Evolutionary conservation across 1,139 yeast species (phyloP), one percentile per base, ranked within the genome.

Genomic region (Hansenula anomala): DNA sequence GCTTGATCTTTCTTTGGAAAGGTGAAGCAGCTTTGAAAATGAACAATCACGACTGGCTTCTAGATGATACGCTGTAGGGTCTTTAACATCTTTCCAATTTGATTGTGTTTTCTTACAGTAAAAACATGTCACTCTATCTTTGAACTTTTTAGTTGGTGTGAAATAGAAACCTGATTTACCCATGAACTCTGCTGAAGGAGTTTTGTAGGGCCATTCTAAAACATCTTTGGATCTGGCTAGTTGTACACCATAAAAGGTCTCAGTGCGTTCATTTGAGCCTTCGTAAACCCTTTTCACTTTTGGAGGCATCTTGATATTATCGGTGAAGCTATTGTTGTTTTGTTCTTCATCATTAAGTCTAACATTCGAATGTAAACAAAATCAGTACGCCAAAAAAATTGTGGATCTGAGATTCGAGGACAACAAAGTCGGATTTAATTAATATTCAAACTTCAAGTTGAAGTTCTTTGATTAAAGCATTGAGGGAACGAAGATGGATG

Each of bases 161-260:
- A 71, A 85, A 53, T 69, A 80, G 58, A 87, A 86, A 1, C 96
- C 96, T 22, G 76, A 69, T 27, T 69, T 71, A 1, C 88, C 86
- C 70, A 82, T 63, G 16, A 58, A 55, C 33, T 62, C 61, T 6
- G 61, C 55, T 2, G 66, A 58, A 10, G 69, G 67, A 11, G 54
- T 50, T n/a, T 60, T 56, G 38, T 64, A 58, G 15, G 70, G 61
- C 75, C 75, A 64, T 45, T 59, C 46, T 27, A 42, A 53, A 44
- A 40, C 25, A 23, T 23, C 22, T 14, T 36, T 40, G 7, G 43
- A 8, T 23, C 25, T 23, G 9, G 25, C 9, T 54, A 12, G 52
- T 8, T 24, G 17, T 11, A 56, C 56, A 15, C 58, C 54, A 3
- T 49, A 47, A 43, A 67, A 70, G 6, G 70, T 53, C 23, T 45